Evolutionary conservation across 768 basidiomycete genomes (phyloP).

Genomic region (Phylloporus arenicola): DNA sequence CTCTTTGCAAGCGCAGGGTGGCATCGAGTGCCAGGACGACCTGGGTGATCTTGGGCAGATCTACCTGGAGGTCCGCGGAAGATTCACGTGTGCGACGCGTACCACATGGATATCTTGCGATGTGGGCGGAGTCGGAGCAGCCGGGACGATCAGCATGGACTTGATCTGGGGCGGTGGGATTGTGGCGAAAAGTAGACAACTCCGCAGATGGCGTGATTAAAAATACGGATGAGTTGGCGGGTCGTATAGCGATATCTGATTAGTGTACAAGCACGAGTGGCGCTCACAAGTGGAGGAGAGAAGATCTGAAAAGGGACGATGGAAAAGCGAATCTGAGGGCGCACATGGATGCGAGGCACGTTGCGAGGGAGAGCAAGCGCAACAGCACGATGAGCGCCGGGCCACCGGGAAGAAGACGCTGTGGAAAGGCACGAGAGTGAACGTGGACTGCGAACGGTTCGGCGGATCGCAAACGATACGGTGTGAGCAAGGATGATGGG

Average conservation of each 20-base stretch:
- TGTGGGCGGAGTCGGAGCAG: slow-evolving; percentile 26
- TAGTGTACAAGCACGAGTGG: background rate
- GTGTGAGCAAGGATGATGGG: background rate
- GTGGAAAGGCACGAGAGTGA: slow-evolving; percentile 10
- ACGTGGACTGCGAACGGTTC: slow-evolving; percentile 11
- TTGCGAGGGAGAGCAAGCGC: slow-evolving; percentile 8
- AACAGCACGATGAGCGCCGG: slow-evolving; percentile 7
- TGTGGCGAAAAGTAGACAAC: slow-evolving; percentile 17
- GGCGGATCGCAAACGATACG: slow-evolving; percentile 19
- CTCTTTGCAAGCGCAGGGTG: background rate
- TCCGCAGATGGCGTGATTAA: slow-evolving; percentile 16
- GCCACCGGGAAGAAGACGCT: background rate
- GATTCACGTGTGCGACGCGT: slow-evolving; percentile 26
- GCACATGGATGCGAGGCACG: slow-evolving; percentile 25
- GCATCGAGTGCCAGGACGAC: slow-evolving; percentile 20
- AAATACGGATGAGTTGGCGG: background rate
- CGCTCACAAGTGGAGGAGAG: slow-evolving; percentile 3
- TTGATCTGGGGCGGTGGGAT: slow-evolving; percentile 21
- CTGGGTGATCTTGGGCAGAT: slow-evolving; percentile 19
- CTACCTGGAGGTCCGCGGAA: slow-evolving; percentile 29
- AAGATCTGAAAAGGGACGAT: slow-evolving; percentile 20
- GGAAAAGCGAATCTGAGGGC: slow-evolving; percentile 24
- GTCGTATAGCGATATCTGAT: background rate
- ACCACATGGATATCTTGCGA: slow-evolving; percentile 30
- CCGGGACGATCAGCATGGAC: slow-evolving; percentile 20